A percentile compares a stretch with the other conserved stretches of the same genome.
Evolutionary conservation across 164 flowering plant species (phyloP).

Genomic region (Stephania cephalantha): DNA sequence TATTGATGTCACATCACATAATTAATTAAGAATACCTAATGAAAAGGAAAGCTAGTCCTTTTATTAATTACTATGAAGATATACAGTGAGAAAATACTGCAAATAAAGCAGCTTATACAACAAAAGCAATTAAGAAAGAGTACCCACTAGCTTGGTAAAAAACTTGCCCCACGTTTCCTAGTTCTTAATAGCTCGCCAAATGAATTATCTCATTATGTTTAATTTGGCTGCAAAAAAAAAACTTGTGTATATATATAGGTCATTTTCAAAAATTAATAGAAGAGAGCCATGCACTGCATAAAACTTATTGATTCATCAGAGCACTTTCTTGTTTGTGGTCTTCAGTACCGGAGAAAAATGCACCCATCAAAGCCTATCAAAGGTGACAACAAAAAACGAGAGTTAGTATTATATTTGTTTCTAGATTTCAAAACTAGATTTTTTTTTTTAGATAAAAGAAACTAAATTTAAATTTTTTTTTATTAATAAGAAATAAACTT

Average conservation of each 20-base stretch:
- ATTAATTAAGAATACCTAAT: neutral
- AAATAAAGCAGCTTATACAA: conserved; percentile 6
- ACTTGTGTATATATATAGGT: too few species aligned
- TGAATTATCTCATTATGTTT: neutral
- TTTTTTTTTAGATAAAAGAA: too few species aligned
- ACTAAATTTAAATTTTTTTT: too few species aligned
- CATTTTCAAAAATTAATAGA: neutral
- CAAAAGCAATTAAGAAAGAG: neutral
- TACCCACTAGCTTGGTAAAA: neutral
- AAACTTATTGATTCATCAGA: neutral
- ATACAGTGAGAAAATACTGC: conserved; percentile 4
- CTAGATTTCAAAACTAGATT: too few species aligned
- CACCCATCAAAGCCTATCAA: conserved; percentile 66
- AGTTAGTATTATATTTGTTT: neutral
- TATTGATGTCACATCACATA: too few species aligned
- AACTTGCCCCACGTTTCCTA: neutral
- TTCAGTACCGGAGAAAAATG: conserved; percentile 31
- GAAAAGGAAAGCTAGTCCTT: neutral
- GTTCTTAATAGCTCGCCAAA: neutral
- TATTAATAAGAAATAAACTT: too few species aligned
- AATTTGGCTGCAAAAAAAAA: conserved; percentile 6
- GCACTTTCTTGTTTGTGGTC: neutral
- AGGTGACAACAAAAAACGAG: neutral
- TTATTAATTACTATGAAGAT: neutral
- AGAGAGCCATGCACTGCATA: neutral